phyloP scores from a whole-genome alignment of 1,139 yeast species.

The Magnusiomyces ingens region DNA sequence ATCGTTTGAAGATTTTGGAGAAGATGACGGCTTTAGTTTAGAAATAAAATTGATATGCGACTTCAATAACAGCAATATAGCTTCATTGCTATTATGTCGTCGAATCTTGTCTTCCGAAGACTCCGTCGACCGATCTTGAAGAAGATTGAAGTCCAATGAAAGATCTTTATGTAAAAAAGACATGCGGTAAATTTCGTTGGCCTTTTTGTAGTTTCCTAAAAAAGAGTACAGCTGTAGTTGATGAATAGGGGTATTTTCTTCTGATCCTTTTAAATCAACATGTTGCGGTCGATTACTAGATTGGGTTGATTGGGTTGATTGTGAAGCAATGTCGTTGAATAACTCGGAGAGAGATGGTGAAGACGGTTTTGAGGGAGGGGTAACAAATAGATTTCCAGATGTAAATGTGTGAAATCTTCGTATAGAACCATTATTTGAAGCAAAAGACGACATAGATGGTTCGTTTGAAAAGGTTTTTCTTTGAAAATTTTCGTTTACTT shows the following conservation, averaged over 20 bases:
- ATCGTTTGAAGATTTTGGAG: too few relatives aligned
- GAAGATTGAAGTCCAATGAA: background rate
- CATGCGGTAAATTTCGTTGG: background rate
- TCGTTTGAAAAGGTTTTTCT: background rate
- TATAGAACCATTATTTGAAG: constrained; percentile 2
- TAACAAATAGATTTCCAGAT: background rate
- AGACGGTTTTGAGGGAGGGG: background rate
- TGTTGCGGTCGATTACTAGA: background rate
- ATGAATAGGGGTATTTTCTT: background rate
- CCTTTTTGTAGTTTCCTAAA: constrained; percentile 13
- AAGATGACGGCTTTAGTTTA: constrained; percentile 5
- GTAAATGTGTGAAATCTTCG: constrained; percentile 8
- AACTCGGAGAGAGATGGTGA: background rate
- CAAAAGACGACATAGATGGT: constrained; percentile 1
- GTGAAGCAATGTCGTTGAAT: background rate
- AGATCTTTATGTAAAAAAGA: background rate
- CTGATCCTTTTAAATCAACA: background rate
- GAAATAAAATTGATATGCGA: constrained; percentile 25
- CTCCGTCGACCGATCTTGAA: background rate
- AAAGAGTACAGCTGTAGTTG: background rate
- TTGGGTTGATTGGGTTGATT: background rate
- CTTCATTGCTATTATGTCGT: background rate
- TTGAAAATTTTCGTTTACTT: background rate
- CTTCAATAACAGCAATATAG: constrained; percentile 16
- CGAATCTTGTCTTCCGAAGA: too few relatives aligned